Percentiles rank a stretch among this genome's conserved stretches.
Conservation (phyloP, 2,329 filamentous ascomycete species). For the Pseudogymnoascus sp. region DNA sequence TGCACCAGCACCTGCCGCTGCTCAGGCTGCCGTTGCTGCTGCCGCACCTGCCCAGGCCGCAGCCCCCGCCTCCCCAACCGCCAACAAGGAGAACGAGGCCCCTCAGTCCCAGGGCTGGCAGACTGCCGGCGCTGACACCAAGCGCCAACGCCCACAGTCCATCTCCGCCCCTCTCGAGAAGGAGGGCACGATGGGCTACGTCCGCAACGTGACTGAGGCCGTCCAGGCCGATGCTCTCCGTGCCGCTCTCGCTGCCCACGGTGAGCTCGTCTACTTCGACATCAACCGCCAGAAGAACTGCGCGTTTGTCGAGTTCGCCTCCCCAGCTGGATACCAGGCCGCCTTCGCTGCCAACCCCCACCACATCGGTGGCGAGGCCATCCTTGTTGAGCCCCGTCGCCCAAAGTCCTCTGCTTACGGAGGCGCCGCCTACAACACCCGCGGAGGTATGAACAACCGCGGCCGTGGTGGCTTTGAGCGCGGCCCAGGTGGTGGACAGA, state of each 20-base stretch:
- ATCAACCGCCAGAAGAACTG: slow-evolving; percentile 88
- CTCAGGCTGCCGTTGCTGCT: slow-evolving; percentile 28
- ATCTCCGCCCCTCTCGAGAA: slow-evolving; percentile 57
- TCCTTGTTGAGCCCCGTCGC: slow-evolving; percentile 83
- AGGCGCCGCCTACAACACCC: slow-evolving; percentile 56
- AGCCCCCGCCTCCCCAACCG: slow-evolving; percentile 42
- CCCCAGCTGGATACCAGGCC: slow-evolving; percentile 69
- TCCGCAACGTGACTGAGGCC: slow-evolving; percentile 92
- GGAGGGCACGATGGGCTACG: slow-evolving; percentile 74
- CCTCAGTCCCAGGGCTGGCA: slow-evolving; percentile 56
- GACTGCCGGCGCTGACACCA: slow-evolving; percentile 66
- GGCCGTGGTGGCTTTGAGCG: slow-evolving; percentile 62
- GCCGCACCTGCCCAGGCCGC: slow-evolving; percentile 33
- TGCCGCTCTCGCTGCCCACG: slow-evolving; percentile 61
- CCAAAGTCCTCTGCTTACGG: slow-evolving; percentile 64
- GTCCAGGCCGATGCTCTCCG: slow-evolving; percentile 68
- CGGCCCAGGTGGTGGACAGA: slow-evolving; percentile 32
- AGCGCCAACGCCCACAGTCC: slow-evolving; percentile 70
- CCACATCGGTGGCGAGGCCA: slow-evolving; percentile 69
- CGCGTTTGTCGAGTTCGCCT: slow-evolving; percentile 90
- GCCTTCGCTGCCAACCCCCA: slow-evolving; percentile 81
- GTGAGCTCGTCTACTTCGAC: slow-evolving; percentile 65
- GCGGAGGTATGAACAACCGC: slow-evolving; percentile 51
- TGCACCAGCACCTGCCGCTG: slow-evolving; percentile 39
- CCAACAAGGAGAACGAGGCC: slow-evolving; percentile 27